phyloP scores from a whole-genome alignment of 164 flowering plant species.

The Stephania yunnanensis region DNA sequence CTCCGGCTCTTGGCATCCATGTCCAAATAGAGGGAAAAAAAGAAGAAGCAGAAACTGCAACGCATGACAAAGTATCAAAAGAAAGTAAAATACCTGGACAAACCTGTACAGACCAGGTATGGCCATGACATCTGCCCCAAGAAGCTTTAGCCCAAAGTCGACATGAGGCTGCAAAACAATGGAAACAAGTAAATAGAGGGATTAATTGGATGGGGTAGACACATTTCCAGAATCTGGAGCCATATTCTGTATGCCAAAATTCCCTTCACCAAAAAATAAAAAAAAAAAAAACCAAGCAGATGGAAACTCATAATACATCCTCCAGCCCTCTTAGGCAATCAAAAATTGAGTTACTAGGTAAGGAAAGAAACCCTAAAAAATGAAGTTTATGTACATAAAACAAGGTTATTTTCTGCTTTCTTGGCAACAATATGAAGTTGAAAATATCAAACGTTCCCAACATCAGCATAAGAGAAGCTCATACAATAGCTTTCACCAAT shows the following conservation, averaged over 20 bases:
- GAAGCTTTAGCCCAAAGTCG: constrained; percentile 85
- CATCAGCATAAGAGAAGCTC: background rate
- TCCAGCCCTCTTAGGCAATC: background rate
- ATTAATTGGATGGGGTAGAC: too few species aligned
- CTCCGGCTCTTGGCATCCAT: too few species aligned
- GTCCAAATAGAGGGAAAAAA: background rate
- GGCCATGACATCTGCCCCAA: constrained; percentile 90
- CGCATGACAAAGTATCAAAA: background rate
- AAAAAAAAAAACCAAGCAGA: background rate
- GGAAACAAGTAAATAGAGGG: background rate
- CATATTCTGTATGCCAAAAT: background rate
- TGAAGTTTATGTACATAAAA: background rate
- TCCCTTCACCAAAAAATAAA: background rate
- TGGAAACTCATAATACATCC: background rate
- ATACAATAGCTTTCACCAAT: background rate
- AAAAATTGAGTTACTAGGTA: background rate
- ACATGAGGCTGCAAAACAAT: constrained; percentile 75
- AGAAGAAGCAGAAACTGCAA: background rate
- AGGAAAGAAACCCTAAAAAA: background rate
- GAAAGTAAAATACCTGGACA: constrained; percentile 56
- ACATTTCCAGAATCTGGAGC: background rate
- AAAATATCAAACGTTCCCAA: background rate
- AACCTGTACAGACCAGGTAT: constrained; percentile 84
- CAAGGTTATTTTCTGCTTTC: background rate
- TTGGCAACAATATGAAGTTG: background rate